phyloP scores from a whole-genome alignment of 2,329 filamentous ascomycete genomes.

The Phyllosticta citribraziliensis region DNA sequence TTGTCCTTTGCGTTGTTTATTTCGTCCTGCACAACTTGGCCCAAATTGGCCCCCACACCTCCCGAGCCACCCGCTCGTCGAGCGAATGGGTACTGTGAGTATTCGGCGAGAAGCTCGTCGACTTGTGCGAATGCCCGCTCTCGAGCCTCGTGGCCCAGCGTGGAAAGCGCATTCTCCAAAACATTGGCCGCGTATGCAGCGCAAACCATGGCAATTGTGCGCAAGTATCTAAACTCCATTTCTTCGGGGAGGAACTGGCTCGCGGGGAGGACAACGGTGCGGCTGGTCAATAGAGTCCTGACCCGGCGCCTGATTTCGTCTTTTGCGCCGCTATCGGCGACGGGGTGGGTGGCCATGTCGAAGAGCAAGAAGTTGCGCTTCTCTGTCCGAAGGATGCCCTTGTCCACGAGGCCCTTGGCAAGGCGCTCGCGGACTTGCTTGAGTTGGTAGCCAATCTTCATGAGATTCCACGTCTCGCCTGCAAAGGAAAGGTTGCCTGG shows the following conservation, averaged over 20 bases:
- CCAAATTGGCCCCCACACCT: slow-evolving; percentile 86
- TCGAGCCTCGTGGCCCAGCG: slow-evolving; percentile 83
- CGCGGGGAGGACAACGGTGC: slow-evolving; percentile 79
- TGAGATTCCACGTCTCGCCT: slow-evolving; percentile 99
- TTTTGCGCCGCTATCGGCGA: slow-evolving; percentile 92
- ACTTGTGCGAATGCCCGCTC: slow-evolving; percentile 95
- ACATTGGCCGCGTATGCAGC: slow-evolving; percentile 97
- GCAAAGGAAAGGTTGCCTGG: slow-evolving; percentile 17
- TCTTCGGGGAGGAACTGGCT: slow-evolving; percentile 89
- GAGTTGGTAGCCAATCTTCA: slow-evolving; percentile 99
- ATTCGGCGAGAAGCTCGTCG: slow-evolving; percentile 89
- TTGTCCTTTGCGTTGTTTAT: slow-evolving; percentile 79
- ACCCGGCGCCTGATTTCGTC: slow-evolving; percentile 93
- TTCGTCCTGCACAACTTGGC: slow-evolving; percentile 79
- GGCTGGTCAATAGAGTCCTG: slow-evolving; percentile 82
- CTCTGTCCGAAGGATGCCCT: slow-evolving; percentile 94
- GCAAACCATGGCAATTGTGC: slow-evolving; percentile 93
- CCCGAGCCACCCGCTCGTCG: slow-evolving; percentile 65
- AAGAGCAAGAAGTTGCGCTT: slow-evolving; percentile 99
- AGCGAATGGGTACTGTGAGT: slow-evolving; percentile 95
- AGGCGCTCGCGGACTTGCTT: slow-evolving; percentile 98
- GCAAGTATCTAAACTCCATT: slow-evolving; percentile 84
- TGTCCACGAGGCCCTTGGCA: slow-evolving; percentile 95
- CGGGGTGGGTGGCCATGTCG: slow-evolving; percentile 98
- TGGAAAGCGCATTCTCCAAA: slow-evolving; percentile 91